phyloP scores from a whole-genome alignment of 1,284 basidiomycete genomes.

The Butyriboletus appendiculatus region DNA sequence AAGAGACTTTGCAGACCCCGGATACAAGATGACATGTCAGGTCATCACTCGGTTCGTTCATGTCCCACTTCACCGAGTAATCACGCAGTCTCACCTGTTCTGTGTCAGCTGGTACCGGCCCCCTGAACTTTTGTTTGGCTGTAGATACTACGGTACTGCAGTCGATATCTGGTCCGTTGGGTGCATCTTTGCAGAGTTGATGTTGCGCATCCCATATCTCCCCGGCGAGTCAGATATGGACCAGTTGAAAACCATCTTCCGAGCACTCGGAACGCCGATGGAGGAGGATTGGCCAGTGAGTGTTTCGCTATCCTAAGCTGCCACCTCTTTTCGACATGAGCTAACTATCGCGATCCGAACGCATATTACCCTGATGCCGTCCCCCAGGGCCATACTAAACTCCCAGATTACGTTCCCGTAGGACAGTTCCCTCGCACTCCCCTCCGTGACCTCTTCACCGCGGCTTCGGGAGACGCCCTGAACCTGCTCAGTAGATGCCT shows the following conservation, averaged over 20 bases:
- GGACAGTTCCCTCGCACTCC: conserved; percentile 84
- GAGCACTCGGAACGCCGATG: conserved; percentile 92
- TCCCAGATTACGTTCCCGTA: conserved; percentile 88
- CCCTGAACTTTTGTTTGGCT: conserved; percentile 89
- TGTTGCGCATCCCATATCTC: conserved; percentile 92
- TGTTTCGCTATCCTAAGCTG: not conserved
- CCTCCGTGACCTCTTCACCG: conserved; percentile 86
- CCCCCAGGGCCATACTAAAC: conserved; percentile 77
- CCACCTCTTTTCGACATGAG: not conserved
- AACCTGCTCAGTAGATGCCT: conserved; percentile 84
- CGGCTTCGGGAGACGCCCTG: conserved; percentile 85
- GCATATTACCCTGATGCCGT: not conserved
- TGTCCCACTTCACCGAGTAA: not conserved
- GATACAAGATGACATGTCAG: conserved; percentile 95
- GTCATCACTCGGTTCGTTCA: conserved; percentile 86
- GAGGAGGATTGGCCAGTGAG: conserved; percentile 95
- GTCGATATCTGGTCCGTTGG: conserved; percentile 97
- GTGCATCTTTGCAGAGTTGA: conserved; percentile 94
- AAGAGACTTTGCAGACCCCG: conserved; percentile 92
- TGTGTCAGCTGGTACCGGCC: conserved; percentile 92
- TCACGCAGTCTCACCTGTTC: not conserved
- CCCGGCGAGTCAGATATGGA: conserved; percentile 96
- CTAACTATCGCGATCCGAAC: not conserved
- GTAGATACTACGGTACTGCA: conserved; percentile 83
- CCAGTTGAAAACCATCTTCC: conserved; percentile 93